These are phyloP conservation scores for Lyophyllum atratum DNA, from an alignment of 768 basidiomycete genomes.

Conservation along the genomic window DNA sequence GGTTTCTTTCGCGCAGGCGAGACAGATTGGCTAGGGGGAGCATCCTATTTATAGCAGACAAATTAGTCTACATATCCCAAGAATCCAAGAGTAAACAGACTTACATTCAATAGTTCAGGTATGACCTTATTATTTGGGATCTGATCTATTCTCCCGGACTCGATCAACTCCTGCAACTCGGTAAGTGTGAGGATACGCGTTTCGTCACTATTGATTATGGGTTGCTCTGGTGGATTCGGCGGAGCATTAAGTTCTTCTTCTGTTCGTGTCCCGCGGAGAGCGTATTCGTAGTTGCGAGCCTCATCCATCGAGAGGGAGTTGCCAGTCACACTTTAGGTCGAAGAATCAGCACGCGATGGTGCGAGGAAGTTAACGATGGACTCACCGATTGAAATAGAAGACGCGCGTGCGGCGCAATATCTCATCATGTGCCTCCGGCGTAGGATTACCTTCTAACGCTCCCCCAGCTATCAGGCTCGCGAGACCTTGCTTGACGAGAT, in stretches of 20 bases:
- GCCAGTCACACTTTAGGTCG: constrained; percentile 37
- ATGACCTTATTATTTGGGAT: constrained; percentile 82
- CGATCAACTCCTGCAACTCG: constrained; percentile 70
- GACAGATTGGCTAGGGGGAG: no score
- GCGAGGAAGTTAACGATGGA: not conserved
- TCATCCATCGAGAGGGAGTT: constrained; percentile 42
- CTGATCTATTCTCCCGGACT: constrained; percentile 67
- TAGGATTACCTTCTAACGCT: constrained; percentile 31
- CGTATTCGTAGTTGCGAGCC: constrained; percentile 36
- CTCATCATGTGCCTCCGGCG: constrained; percentile 44
- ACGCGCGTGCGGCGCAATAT: constrained; percentile 55
- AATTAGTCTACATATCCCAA: no score
- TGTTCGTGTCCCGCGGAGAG: not conserved
- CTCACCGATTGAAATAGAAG: constrained; percentile 73
- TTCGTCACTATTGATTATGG: constrained; percentile 23
- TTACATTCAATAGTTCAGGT: constrained; percentile 65
- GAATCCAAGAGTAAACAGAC: no score
- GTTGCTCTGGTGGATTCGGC: not conserved
- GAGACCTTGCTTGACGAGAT: constrained; percentile 61
- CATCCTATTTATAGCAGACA: no score
- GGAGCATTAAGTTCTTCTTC: not conserved
- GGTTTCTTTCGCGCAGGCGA: no score
- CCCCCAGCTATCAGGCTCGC: constrained; percentile 52
- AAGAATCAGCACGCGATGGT: not conserved
- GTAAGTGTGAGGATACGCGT: constrained; percentile 59